Conservation (phyloP, 1,284 basidiomycete species). For the Cryptococcus depauperatus region DNA sequence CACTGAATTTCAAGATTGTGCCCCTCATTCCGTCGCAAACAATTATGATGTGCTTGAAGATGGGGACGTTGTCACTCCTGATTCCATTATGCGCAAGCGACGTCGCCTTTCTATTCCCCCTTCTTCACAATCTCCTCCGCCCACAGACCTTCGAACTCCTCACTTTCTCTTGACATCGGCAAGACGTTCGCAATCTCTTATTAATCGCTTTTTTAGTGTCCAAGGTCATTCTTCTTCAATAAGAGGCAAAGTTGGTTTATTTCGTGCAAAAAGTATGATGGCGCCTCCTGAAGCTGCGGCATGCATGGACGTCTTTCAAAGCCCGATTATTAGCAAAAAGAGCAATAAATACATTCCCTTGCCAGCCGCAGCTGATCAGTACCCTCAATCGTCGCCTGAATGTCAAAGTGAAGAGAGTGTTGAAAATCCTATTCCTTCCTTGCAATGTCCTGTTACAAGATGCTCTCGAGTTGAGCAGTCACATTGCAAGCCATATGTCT, state of each 20-base stretch:
- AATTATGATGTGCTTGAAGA: too few species aligned
- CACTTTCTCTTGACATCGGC: background rate
- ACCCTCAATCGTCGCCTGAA: background rate
- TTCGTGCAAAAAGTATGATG: background rate
- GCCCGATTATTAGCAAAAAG: background rate
- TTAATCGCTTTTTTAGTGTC: background rate
- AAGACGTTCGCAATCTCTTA: too few species aligned
- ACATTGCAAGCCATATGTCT: background rate
- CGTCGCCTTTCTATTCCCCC: conserved; percentile 1
- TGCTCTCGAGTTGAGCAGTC: background rate
- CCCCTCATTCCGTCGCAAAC: too few species aligned
- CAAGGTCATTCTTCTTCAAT: background rate
- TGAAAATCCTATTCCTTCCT: background rate
- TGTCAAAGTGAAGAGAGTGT: conserved; percentile 1
- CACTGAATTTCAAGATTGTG: too few species aligned
- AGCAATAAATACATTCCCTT: background rate
- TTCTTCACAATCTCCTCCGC: background rate
- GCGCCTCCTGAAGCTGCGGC: background rate
- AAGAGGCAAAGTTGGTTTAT: background rate
- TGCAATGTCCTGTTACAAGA: conserved; percentile 1
- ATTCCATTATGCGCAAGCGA: too few species aligned
- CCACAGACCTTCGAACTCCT: conserved; percentile 2
- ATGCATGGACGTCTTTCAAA: conserved; percentile 3
- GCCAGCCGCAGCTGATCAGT: background rate
- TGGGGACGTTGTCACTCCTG: too few species aligned